These are phyloP conservation scores for Salix exigua DNA, from an alignment of 345 rosid genomes.

Conservation along the genomic window DNA sequence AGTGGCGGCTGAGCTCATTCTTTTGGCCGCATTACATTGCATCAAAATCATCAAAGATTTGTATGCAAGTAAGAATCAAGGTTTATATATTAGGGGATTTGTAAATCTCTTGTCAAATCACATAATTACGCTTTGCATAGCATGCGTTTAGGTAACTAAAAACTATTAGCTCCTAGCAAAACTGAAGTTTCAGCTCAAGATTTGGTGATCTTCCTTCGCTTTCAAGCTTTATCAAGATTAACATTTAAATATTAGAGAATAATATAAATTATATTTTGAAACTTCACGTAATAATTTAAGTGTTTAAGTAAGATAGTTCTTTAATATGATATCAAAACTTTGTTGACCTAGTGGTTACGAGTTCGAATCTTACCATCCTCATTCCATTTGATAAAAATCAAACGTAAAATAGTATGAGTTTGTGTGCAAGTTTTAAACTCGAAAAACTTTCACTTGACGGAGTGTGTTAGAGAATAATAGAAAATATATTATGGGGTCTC, in stretches of 20 bases:
- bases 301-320: too few species aligned
- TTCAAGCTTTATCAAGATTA: background rate
- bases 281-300: too few species aligned
- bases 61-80: background rate
- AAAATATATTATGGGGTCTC: too few species aligned
- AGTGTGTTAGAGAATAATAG: too few species aligned
- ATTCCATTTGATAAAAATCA: too few species aligned
- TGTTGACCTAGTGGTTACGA: too few species aligned
- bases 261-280: too few species aligned
- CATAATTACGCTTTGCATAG: background rate
- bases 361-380: too few species aligned
- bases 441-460: too few species aligned
- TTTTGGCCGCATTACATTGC: slow-evolving; percentile 25
- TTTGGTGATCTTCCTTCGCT: background rate
- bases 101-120: background rate
- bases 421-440: too few species aligned
- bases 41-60: slow-evolving; percentile 6
- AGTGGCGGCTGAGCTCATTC: slow-evolving; percentile 42
- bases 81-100: background rate
- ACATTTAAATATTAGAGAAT: rapidly evolving
- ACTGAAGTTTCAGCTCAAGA: background rate
- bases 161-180: background rate
- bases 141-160: background rate
- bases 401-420: too few species aligned
- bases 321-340: background rate